A percentile compares a stretch with the other conserved stretches of the same genome.
These are phyloP conservation scores for Sclerotinia trifoliorum DNA, from an alignment of 2,329 filamentous ascomycete genomes.

Conservation along the genomic window DNA sequence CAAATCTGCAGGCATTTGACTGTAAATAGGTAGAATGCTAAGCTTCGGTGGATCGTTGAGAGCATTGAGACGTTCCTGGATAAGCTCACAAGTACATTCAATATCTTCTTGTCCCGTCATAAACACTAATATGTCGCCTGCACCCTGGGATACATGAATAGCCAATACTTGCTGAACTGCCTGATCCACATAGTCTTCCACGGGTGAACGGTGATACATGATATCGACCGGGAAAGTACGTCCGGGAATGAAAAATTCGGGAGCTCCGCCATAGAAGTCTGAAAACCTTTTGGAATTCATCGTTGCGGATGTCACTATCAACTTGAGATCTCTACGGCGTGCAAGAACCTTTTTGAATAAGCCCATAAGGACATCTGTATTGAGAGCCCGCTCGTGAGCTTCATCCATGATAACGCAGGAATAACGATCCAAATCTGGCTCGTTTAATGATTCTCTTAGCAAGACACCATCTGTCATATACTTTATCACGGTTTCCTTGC, in stretches of 20 bases:
- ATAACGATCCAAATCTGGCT: conserved; percentile 90
- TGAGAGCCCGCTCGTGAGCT: conserved; percentile 92
- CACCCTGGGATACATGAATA: conserved; percentile 92
- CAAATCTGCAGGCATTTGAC: conserved; percentile 97
- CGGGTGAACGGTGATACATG: conserved; percentile 90
- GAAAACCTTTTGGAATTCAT: conserved; percentile 98
- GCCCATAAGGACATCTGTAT: conserved; percentile 96
- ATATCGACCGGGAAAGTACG: conserved; percentile 96
- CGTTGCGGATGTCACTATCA: conserved; percentile 96
- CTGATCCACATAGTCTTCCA: conserved; percentile 96
- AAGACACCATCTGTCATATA: conserved; percentile 99
- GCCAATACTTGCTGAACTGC: conserved; percentile 93
- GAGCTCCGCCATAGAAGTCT: conserved; percentile 91
- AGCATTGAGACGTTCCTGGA: conserved; percentile 81
- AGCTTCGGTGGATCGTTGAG: conserved; percentile 94
- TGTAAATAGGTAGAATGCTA: conserved; percentile 95
- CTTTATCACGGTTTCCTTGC: conserved; percentile 92
- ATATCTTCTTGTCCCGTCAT: conserved; percentile 99
- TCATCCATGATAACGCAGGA: conserved; percentile 99
- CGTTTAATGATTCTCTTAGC: conserved; percentile 86
- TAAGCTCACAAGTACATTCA: conserved; percentile 89
- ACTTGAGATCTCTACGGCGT: conserved; percentile 82
- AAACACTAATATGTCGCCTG: conserved; percentile 94
- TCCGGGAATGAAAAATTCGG: conserved; percentile 94
- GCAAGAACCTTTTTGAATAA: conserved; percentile 96